Conservation (phyloP, 1,284 basidiomycete species). For the Thelephora terrestris region DNA sequence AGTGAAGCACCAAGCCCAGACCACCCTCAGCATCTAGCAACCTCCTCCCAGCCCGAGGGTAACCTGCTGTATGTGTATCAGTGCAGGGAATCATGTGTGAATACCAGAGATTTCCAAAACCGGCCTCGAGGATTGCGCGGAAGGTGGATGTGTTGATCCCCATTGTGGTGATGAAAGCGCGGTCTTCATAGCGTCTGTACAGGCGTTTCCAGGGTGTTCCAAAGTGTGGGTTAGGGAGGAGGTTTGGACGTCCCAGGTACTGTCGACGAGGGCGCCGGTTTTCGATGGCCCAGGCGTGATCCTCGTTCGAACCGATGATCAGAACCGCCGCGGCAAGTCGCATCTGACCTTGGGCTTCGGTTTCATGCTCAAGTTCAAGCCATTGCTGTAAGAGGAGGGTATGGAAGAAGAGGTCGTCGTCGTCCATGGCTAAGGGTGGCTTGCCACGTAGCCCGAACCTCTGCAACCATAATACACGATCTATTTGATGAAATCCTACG, state of each 20-base stretch:
- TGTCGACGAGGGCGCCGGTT: background rate
- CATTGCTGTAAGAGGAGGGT: too few species aligned
- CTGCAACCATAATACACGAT: too few species aligned
- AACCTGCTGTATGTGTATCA: slow-evolving; percentile 10
- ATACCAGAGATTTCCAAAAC: background rate
- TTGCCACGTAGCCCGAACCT: too few species aligned
- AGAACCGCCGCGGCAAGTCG: background rate
- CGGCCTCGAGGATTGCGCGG: background rate
- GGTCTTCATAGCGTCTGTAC: background rate
- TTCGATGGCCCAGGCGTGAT: background rate
- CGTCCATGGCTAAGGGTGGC: too few species aligned
- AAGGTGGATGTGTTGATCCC: background rate
- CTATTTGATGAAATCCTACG: too few species aligned
- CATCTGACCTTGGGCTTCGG: too few species aligned
- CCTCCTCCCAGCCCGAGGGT: slow-evolving; percentile 19
- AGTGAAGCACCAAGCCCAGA: slow-evolving; percentile 36
- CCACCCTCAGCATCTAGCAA: slow-evolving; percentile 38
- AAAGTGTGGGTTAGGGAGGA: background rate
- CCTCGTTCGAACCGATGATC: background rate
- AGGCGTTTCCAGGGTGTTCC: background rate
- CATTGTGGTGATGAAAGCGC: background rate
- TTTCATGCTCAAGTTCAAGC: too few species aligned
- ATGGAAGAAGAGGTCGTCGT: too few species aligned
- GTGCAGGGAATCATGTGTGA: background rate
- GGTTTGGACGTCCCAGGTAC: background rate